Evolutionary conservation across 805 yeast genomes (phyloP).

Genomic region (Scheffersomyces coipomensis): DNA sequence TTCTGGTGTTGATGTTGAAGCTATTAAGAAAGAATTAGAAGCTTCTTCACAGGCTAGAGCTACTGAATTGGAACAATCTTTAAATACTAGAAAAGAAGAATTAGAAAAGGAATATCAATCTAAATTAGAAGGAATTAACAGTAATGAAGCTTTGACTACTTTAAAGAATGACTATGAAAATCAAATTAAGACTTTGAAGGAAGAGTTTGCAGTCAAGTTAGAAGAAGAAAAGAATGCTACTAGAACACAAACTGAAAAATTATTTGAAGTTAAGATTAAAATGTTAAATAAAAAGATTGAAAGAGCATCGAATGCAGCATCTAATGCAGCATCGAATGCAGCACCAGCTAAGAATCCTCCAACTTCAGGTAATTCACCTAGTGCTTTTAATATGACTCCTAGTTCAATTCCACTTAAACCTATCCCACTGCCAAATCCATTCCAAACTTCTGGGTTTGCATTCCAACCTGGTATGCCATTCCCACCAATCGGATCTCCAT

Average conservation of each 20-base stretch:
- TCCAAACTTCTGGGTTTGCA: not conserved
- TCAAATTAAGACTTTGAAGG: constrained; percentile 17
- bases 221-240: constrained; percentile 36
- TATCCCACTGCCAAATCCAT: not conserved
- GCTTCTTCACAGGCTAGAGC: constrained; percentile 13
- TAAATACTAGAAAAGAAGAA: constrained; percentile 23
- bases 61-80: constrained; percentile 14
- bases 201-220: constrained; percentile 16
- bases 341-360: not conserved
- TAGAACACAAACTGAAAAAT: constrained; percentile 51
- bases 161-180: constrained; percentile 13
- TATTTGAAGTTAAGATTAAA: constrained; percentile 56
- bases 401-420: not conserved
- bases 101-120: constrained; percentile 37
- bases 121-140: constrained; percentile 16
- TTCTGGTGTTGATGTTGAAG: constrained; percentile 15
- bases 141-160: constrained; percentile 4
- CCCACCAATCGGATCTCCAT: not conserved
- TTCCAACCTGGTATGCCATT: not conserved
- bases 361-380: too few species aligned
- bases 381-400: too few species aligned
- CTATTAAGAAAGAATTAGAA: constrained; percentile 24
- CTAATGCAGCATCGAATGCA: constrained; percentile 5
- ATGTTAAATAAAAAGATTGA: constrained; percentile 56
- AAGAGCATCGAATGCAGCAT: constrained; percentile 37